Evolutionary conservation across 345 rosid genomes (phyloP).

Genomic region (Pugionium cornutum): DNA sequence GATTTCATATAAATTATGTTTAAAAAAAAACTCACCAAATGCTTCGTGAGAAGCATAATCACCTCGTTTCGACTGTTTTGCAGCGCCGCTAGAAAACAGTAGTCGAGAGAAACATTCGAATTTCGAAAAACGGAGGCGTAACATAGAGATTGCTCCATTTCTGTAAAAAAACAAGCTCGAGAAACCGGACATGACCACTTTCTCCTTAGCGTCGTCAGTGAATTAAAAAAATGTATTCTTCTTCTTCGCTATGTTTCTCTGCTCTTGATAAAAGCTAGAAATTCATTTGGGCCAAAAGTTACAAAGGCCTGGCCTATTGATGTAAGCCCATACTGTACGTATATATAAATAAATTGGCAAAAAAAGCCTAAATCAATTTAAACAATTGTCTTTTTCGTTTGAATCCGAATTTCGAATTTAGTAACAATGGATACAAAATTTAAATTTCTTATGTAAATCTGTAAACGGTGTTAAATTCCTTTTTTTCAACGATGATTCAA

Average conservation of each 20-base stretch:
- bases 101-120: conserved; percentile 38
- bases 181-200: conserved; percentile 35
- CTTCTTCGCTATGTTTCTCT: background rate
- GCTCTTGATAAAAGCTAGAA: background rate
- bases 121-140: conserved; percentile 30
- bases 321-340: background rate
- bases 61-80: conserved; percentile 33
- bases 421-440: too few relatives aligned
- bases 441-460: too few relatives aligned
- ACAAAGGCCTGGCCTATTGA: background rate
- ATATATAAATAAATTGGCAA: background rate
- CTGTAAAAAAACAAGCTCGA: conserved; percentile 37
- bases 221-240: conserved; percentile 5
- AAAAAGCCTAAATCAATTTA: too few relatives aligned
- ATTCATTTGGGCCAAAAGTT: background rate
- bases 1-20: background rate
- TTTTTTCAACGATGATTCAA: too few relatives aligned
- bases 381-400: too few relatives aligned
- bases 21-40: background rate
- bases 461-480: too few relatives aligned
- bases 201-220: background rate
- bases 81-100: conserved; percentile 30
- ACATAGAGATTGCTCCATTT: conserved; percentile 27
- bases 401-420: too few relatives aligned
- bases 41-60: conserved; percentile 14